phyloP scores from a whole-genome alignment of 345 rosid species.

The Bretschneidera sinensis region DNA sequence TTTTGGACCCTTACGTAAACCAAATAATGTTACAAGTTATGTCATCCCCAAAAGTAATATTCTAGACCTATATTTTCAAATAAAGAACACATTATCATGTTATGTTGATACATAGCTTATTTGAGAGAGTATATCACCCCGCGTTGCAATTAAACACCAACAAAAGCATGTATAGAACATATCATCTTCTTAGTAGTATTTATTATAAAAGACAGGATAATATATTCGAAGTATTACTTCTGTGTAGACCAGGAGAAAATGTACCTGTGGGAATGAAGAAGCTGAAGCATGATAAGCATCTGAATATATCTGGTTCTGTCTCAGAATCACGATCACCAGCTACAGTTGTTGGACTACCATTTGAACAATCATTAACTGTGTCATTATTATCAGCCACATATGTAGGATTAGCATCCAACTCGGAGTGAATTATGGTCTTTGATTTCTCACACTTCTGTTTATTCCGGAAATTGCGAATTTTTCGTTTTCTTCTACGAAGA shows the following conservation, averaged over 20 bases:
- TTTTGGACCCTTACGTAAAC: too few species aligned
- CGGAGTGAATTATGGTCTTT: neutral
- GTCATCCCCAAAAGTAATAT: too few species aligned
- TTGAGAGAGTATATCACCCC: neutral
- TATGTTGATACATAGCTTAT: too few species aligned
- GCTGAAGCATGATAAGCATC: conserved; percentile 80
- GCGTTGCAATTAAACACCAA: neutral
- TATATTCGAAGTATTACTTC: neutral
- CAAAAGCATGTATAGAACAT: neutral
- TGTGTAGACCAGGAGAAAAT: neutral
- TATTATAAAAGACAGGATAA: too few species aligned
- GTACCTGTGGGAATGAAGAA: conserved; percentile 63
- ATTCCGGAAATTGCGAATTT: conserved; percentile 15
- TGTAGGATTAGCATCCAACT: conserved; percentile 13
- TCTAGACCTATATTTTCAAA: too few species aligned
- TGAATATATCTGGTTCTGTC: conserved; percentile 31
- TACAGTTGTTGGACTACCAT: conserved; percentile 13
- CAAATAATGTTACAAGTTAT: too few species aligned
- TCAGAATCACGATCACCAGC: conserved; percentile 10
- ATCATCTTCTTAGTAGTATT: too few species aligned
- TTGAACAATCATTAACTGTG: conserved; percentile 9
- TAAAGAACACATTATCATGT: too few species aligned
- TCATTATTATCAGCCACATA: conserved; percentile 13
- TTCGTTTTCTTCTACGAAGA: conserved; percentile 47
- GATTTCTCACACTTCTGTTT: conserved; percentile 23